phyloP scores from a whole-genome alignment of 202 grass and related monocot species.

The Panicum hallii region DNA sequence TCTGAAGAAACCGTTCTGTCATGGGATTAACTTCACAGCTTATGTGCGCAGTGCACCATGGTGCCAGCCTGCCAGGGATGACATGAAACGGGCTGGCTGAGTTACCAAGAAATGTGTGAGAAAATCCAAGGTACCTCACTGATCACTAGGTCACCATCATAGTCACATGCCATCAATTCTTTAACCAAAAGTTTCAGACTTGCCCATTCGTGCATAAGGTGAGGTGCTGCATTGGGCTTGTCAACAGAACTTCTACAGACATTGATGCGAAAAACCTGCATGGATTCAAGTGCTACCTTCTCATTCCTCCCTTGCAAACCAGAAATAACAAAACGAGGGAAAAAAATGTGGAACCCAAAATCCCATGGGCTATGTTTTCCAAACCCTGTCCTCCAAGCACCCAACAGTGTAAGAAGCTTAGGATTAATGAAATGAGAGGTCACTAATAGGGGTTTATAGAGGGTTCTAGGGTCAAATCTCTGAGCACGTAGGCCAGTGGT shows the following conservation, averaged over 20 bases:
- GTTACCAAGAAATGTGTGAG: constrained; percentile 30
- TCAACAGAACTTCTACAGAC: constrained; percentile 60
- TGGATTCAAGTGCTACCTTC: constrained; percentile 64
- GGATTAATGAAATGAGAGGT: constrained; percentile 58
- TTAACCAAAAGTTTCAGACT: constrained; percentile 36
- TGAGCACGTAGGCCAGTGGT: constrained; percentile 37
- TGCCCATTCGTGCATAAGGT: constrained; percentile 45
- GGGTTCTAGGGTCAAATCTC: constrained; percentile 72
- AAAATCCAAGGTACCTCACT: constrained; percentile 44
- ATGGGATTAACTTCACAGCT: background rate
- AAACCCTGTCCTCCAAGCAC: constrained; percentile 71
- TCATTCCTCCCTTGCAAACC: constrained; percentile 47
- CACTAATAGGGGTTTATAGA: constrained; percentile 48
- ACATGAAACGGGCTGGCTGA: constrained; percentile 25
- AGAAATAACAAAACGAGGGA: constrained; percentile 1
- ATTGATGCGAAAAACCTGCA: constrained; percentile 95
- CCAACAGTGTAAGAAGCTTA: constrained; percentile 63
- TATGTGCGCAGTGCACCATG: constrained; percentile 37
- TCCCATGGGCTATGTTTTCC: constrained; percentile 73
- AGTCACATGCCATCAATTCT: constrained; percentile 46
- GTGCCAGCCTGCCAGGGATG: constrained; percentile 10
- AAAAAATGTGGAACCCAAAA: constrained; percentile 54
- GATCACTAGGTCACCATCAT: constrained; percentile 48
- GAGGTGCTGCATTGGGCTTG: constrained; percentile 41
- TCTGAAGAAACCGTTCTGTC: background rate